These are phyloP conservation scores for Trametes cinnabarina DNA, from an alignment of 768 basidiomycete genomes.

Conservation along the genomic window DNA sequence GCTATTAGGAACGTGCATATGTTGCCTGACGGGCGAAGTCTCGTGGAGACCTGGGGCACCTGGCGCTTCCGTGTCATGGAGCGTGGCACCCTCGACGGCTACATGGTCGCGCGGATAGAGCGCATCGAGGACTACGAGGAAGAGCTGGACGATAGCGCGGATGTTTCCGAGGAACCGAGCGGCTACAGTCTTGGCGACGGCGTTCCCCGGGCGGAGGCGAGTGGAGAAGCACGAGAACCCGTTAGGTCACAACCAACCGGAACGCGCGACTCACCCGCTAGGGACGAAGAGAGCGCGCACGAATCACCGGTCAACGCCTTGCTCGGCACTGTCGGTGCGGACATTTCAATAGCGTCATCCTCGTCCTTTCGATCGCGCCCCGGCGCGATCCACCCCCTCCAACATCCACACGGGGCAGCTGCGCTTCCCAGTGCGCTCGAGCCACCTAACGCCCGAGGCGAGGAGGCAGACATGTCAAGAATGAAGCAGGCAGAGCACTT, in stretches of 20 bases:
- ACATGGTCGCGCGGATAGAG: constrained; percentile 82
- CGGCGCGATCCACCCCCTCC: constrained; percentile 11
- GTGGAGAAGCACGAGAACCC: background rate
- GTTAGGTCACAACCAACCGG: background rate
- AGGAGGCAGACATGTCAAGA: background rate
- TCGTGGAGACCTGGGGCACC: constrained; percentile 72
- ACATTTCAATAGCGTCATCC: background rate
- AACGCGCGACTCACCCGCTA: background rate
- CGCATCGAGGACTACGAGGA: constrained; percentile 28
- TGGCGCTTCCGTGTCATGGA: constrained; percentile 87
- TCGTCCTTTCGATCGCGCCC: background rate
- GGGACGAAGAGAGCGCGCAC: background rate
- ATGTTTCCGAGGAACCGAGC: background rate
- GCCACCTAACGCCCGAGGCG: background rate
- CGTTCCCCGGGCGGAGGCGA: background rate
- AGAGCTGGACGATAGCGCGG: constrained; percentile 15
- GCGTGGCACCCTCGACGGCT: constrained; percentile 82
- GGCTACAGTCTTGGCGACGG: background rate
- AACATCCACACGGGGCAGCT: background rate
- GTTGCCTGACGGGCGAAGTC: constrained; percentile 85
- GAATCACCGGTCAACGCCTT: constrained; percentile 6
- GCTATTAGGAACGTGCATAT: constrained; percentile 84
- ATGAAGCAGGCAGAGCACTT: background rate
- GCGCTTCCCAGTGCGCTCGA: background rate
- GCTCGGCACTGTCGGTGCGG: background rate